Evolutionary conservation across 2,329 filamentous ascomycete species (phyloP), one percentile per base, ranked within the genome.

Genomic region (Metarhizium robertsii): DNA sequence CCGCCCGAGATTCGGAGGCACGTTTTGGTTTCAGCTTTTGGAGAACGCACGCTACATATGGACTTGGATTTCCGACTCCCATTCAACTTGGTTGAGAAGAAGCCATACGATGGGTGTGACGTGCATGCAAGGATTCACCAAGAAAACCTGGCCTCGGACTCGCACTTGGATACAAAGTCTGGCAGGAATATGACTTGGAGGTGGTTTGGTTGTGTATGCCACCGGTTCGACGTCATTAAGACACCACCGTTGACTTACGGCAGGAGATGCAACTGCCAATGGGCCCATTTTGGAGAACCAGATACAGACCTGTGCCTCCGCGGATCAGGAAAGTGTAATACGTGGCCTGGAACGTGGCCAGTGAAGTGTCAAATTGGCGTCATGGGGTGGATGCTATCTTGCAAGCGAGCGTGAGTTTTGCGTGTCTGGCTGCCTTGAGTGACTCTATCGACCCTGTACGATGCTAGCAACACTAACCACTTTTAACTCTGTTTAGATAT

Each of bases 371-470:
- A 59, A 40, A 56, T 68, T n/a, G 67, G 66, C 4, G 60, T 62
- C 29, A 63, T 67, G 60, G 66, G 65, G 16, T 68, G 66, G 66
- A 53, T 69, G 18, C 49, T 67, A 25, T 53, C 60, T 6, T 67
- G 67, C 45, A 63, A 61, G 47, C 61, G 63, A 38, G 65, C 67
- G 62, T 64, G 52, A 51, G 62, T 58, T 7, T 13, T 16, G 34
- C 36, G 50, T n/a, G 11, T 53, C 49, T 25, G 7, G 6, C 8
- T 18, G 16, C 32, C 10, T 40, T 4, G 18, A 3, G 20, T 51
- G 32, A 11, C 32, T 10, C 13, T 38, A 25, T 10, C n/a, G 18
- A 45, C 6, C 42, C 1, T 10, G 3, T 20, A 16, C 7, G 5
- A 13, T 2, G 18, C n/a, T 25, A 5, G 16, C 8, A 30, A 11